A percentile compares a stretch with the other conserved stretches of the same genome.
phyloP scores from a whole-genome alignment of 2,329 filamentous ascomycete species.

The Daldinia eschscholtzii region DNA sequence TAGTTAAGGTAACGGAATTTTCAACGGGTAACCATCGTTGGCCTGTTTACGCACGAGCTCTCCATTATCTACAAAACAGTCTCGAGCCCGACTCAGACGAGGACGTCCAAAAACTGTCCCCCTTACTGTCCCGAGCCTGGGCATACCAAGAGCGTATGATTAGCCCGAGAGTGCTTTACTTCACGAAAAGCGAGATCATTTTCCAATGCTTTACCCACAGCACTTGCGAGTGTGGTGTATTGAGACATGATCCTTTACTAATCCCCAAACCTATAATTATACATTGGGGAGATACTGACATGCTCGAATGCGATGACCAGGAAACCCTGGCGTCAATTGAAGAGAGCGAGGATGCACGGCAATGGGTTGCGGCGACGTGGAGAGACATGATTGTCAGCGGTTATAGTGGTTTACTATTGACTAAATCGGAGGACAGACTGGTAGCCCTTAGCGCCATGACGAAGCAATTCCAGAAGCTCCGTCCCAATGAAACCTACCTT shows the following conservation, averaged over 20 bases:
- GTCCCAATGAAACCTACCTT: constrained; percentile 4
- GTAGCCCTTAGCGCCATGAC: constrained; percentile 12
- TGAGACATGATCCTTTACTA: not conserved
- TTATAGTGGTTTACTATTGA: not conserved
- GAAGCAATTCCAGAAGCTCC: constrained; percentile 14
- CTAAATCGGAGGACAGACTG: constrained; percentile 9
- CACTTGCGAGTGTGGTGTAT: constrained; percentile 12
- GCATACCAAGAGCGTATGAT: constrained; percentile 24
- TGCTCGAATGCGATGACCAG: not conserved
- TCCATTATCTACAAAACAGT: not conserved
- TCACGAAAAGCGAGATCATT: constrained; percentile 14
- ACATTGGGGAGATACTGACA: not conserved
- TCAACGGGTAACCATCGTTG: not conserved
- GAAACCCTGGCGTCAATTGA: not conserved
- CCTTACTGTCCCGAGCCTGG: constrained; percentile 8
- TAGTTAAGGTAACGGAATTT: constrained; percentile 13
- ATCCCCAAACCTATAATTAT: not conserved
- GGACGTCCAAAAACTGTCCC: not conserved
- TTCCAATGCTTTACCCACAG: constrained; percentile 11
- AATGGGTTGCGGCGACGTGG: not conserved
- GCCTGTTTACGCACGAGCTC: constrained; percentile 5
- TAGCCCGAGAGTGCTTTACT: constrained; percentile 15
- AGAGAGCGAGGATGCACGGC: not conserved
- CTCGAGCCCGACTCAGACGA: not conserved
- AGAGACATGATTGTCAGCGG: not conserved